Evolutionary conservation across 805 yeast species (phyloP).

Genomic region (Barnettozyma botsteinii): DNA sequence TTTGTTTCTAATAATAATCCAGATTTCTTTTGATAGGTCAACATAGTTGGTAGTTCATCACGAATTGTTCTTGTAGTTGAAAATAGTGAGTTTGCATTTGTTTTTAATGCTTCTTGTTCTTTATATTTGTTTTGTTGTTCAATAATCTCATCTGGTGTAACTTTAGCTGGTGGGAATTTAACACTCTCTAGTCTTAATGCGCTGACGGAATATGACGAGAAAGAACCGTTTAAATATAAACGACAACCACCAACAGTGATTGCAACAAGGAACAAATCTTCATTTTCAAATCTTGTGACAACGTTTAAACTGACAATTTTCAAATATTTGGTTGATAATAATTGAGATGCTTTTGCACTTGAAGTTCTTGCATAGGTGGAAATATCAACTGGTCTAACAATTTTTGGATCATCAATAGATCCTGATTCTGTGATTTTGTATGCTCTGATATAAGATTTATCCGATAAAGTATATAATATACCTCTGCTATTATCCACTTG

Average conservation of each 20-base stretch:
- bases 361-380: constrained; percentile 37
- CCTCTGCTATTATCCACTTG: constrained; percentile 74
- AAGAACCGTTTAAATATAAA: constrained; percentile 45
- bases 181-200: constrained; percentile 43
- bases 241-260: constrained; percentile 82
- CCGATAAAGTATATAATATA: constrained; percentile 74
- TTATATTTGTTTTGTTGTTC: constrained; percentile 20
- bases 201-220: constrained; percentile 29
- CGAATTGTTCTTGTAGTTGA: constrained; percentile 3
- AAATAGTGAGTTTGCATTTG: constrained; percentile 23
- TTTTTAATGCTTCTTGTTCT: constrained; percentile 29
- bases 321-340: constrained; percentile 49
- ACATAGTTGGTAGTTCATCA: constrained; percentile 27
- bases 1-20: constrained; percentile 52
- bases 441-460: constrained; percentile 74
- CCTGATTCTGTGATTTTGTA: constrained; percentile 50
- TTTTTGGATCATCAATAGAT: constrained; percentile 36
- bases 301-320: constrained; percentile 58
- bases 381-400: constrained; percentile 33
- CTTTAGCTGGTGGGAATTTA: constrained; percentile 60
- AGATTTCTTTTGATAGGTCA: constrained; percentile 51
- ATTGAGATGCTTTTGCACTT: constrained; percentile 45
- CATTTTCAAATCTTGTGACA: constrained; percentile 59
- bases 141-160: constrained; percentile 28
- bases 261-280: constrained; percentile 68